These are phyloP conservation scores for Tricholoma flavovirens DNA, from an alignment of 768 basidiomycete species.

Conservation along the genomic window DNA sequence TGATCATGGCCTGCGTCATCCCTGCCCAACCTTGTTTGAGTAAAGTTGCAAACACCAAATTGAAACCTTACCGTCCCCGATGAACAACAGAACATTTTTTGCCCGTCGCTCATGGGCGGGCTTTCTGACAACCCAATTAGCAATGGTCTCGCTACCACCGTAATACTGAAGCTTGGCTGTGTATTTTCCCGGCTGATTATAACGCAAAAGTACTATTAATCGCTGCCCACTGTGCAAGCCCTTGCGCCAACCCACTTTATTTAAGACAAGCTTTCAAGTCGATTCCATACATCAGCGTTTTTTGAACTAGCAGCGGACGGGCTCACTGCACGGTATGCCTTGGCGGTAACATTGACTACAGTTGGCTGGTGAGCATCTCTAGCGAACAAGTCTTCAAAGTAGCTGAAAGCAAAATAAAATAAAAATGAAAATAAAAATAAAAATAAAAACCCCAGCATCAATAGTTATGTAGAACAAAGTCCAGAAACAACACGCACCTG, in stretches of 20 bases:
- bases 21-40: conserved; percentile 20
- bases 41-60: neutral
- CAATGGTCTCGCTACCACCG: conserved; percentile 27
- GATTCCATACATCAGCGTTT: neutral
- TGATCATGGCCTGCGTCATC: conserved; percentile 45
- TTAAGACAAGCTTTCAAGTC: conserved; percentile 21
- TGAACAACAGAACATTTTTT: conserved; percentile 41
- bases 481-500: conserved; percentile 21
- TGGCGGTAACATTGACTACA: conserved; percentile 36
- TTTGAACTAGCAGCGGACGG: neutral
- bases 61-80: conserved; percentile 33
- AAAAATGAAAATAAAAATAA: no score
- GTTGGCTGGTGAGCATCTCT: conserved; percentile 28
- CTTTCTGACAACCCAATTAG: conserved; percentile 34
- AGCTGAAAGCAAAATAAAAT: conserved; percentile 23
- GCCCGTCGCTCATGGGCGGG: conserved; percentile 29
- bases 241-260: neutral
- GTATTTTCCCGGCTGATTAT: conserved; percentile 32
- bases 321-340: conserved; percentile 36
- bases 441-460: no score
- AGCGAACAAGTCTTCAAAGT: conserved; percentile 40
- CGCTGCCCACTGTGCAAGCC: neutral
- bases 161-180: conserved; percentile 34
- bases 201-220: neutral
- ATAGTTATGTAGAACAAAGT: neutral